Evolutionary conservation across 2,329 filamentous ascomycete species (phyloP).

Genomic region (Cladophialophora yegresii): DNA sequence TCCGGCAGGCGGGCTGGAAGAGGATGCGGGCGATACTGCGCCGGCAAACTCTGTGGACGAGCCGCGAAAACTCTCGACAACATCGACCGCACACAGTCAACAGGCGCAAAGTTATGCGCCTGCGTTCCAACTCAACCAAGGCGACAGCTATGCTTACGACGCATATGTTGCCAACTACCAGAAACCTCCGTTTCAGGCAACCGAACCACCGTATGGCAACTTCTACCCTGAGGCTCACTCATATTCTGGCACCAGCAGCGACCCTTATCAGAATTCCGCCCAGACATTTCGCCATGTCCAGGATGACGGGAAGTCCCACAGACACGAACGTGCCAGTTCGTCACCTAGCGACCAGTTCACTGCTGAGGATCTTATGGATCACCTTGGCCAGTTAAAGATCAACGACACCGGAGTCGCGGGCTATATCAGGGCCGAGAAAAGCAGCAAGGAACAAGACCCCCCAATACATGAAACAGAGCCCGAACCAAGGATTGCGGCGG

Average conservation of each 20-base stretch:
- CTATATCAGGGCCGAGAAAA: conserved; percentile 72
- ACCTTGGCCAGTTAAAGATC: conserved; percentile 83
- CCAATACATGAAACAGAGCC: conserved; percentile 70
- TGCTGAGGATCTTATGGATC: conserved; percentile 72
- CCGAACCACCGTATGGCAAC: conserved; percentile 22
- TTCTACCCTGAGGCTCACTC: conserved; percentile 27
- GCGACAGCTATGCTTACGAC: conserved; percentile 23
- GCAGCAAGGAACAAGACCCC: conserved; percentile 56
- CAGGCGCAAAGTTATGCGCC: conserved; percentile 27
- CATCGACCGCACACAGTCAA: conserved; percentile 14
- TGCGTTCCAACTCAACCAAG: conserved; percentile 19
- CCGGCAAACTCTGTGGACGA: conserved; percentile 16
- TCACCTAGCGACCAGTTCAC: conserved; percentile 62
- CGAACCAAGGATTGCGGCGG: conserved; percentile 66
- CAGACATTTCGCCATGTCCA: conserved; percentile 21
- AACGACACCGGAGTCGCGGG: conserved; percentile 84
- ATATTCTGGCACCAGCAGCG: conserved; percentile 16
- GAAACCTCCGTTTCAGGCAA: conserved; percentile 20
- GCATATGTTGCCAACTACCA: conserved; percentile 26
- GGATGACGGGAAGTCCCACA: conserved; percentile 16
- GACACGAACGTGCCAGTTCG: conserved; percentile 24
- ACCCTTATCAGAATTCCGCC: conserved; percentile 20
- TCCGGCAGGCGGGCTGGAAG: conserved; percentile 77
- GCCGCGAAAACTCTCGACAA: conserved; percentile 10
- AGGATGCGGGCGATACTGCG: conserved; percentile 42